Percentiles rank a stretch among this genome's conserved stretches.
Evolutionary conservation across 164 flowering plant genomes (phyloP).

Genomic region (Macadamia integrifolia): DNA sequence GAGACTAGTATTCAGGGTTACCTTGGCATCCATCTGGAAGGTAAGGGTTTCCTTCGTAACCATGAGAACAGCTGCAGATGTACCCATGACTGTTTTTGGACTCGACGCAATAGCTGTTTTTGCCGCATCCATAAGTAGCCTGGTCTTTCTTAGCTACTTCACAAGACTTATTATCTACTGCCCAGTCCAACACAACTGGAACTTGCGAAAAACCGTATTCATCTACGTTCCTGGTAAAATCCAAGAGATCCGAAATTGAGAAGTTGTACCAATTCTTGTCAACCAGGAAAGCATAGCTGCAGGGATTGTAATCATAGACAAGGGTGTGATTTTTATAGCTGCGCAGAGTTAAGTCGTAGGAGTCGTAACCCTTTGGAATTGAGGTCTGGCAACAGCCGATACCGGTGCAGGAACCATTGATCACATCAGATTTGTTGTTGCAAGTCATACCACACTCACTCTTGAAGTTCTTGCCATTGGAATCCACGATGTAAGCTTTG

Average conservation of each 20-base stretch:
- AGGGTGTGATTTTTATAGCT: conserved; percentile 6
- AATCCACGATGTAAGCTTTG: background rate
- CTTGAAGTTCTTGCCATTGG: background rate
- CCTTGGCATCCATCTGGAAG: conserved; percentile 38
- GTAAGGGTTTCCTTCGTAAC: conserved; percentile 35
- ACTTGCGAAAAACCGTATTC: conserved; percentile 13
- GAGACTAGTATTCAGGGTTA: background rate
- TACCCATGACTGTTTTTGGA: conserved; percentile 19
- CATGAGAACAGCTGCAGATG: conserved; percentile 24
- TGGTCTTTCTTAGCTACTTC: conserved; percentile 9
- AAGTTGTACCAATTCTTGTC: conserved; percentile 13
- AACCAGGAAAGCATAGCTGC: conserved; percentile 25
- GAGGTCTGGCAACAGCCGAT: conserved; percentile 7
- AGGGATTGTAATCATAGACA: conserved; percentile 6
- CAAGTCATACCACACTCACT: conserved; percentile 16
- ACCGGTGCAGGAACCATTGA: background rate
- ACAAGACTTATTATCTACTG: conserved; percentile 17
- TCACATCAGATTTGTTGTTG: background rate
- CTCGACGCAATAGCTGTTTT: conserved; percentile 25
- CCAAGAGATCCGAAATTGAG: conserved; percentile 4
- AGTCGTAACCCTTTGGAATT: conserved; percentile 14
- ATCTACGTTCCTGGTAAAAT: background rate
- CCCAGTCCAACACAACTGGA: conserved; percentile 28
- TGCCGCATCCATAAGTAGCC: conserved; percentile 14
- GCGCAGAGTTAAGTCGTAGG: background rate